Conservation (phyloP, 495 filamentous ascomycete species). For the Hypomontagnella submonticulosa region DNA sequence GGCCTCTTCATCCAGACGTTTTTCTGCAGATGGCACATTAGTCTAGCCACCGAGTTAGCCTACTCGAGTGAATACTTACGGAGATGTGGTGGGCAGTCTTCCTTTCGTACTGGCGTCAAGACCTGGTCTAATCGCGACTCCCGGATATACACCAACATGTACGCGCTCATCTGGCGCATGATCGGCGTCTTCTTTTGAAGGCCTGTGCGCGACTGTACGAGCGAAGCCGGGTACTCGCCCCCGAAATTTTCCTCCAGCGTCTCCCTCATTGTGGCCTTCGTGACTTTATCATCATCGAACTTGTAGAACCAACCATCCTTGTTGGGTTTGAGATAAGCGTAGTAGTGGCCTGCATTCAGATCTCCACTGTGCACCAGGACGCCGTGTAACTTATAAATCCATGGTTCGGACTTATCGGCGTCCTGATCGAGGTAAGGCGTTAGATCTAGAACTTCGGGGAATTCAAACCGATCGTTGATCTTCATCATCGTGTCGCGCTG, state of each 20-base stretch:
- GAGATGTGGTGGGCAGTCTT: slow-evolving; percentile 86
- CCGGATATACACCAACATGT: slow-evolving; percentile 98
- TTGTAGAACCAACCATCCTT: slow-evolving; percentile 96
- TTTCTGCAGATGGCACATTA: slow-evolving; percentile 62
- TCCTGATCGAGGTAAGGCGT: slow-evolving; percentile 86
- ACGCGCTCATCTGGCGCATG: slow-evolving; percentile 76
- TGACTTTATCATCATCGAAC: slow-evolving; percentile 97
- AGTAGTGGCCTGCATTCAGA: slow-evolving; percentile 98
- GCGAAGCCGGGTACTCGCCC: slow-evolving; percentile 77
- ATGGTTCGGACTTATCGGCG: slow-evolving; percentile 88
- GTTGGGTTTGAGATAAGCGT: slow-evolving; percentile 92
- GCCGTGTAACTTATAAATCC: slow-evolving; percentile 91
- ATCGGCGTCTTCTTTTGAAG: slow-evolving; percentile 58
- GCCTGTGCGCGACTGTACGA: slow-evolving; percentile 51
- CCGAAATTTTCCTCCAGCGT: slow-evolving; percentile 97
- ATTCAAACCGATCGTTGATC: slow-evolving; percentile 97
- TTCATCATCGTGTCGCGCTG: slow-evolving; percentile 98
- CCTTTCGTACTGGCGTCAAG: slow-evolving; percentile 75
- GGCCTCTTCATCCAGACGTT: slow-evolving; percentile 82
- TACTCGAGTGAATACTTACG: slow-evolving; percentile 58
- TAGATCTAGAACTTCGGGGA: slow-evolving; percentile 92
- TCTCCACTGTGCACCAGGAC: slow-evolving; percentile 97
- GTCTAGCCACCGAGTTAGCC: slow-evolving; percentile 14
- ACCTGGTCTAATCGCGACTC: slow-evolving; percentile 84
- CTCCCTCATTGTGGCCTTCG: slow-evolving; percentile 88